Evolutionary conservation across 495 filamentous ascomycete species (phyloP), one percentile per base, ranked within the genome.

Genomic region (Lineolata rhizophorae): DNA sequence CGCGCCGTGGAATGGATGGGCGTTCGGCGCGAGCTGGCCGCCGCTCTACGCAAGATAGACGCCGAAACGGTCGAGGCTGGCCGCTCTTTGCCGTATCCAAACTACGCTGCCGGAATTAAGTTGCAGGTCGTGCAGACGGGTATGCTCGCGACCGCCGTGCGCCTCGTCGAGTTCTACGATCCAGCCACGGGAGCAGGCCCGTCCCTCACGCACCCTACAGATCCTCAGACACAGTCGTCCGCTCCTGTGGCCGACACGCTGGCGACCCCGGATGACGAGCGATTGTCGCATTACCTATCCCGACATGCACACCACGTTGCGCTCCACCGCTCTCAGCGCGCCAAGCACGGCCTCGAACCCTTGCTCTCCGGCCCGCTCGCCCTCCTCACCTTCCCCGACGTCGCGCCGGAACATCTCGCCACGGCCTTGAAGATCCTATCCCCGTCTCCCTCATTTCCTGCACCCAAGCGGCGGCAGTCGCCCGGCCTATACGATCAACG

Each of bases 141-240:
- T 40, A 83, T 95, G 31, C 85, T 97, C 57, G 70, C 70, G 38
- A 61, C 74, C 11, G 87, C 84, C 2, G 53, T 93, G 21, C 67
- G 72, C 35, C 66, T 94, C 29, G 73, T 83, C 34, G 87, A 95
- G 47, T 83, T 76, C 53, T 92, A 75, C 63, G 60, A 76, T 26
- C 73, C 80, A 3, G 58, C 18, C n/a, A 18, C 35, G 11, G 12
- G 9, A 1, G 16, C 27, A 5, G 15, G 27, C 11, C 25, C 31
- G 10, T 19, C 35, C 9, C 19, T 30, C 17, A 35, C 40, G 12
- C 37, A 43, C 19, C 39, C 51, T 2, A 43, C 43, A 2, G 42
- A 51, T 28, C 47, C 48, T 1, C 13, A 27, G 0, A 51, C 49
- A 8, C 32, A 49, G 10, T 44, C 51, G 10, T 47, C 56, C 9